Evolutionary conservation across 805 yeast genomes (phyloP).

Genomic region (Metschnikowia baotianmanensis): DNA sequence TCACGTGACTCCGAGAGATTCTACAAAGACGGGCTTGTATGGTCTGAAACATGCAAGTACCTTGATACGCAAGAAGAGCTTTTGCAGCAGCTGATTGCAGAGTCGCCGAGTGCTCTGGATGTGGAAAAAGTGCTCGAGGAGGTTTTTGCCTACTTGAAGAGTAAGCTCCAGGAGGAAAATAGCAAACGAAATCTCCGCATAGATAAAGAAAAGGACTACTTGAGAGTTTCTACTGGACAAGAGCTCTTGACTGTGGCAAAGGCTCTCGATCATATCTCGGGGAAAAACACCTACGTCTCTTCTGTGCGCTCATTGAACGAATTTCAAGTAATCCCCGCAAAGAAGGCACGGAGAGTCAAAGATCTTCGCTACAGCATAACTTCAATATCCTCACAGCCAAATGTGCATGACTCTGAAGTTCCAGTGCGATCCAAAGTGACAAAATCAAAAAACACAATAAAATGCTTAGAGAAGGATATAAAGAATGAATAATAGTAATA

Average conservation of each 20-base stretch:
- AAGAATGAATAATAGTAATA: slow-evolving; percentile 2
- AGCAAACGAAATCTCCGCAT: neutral
- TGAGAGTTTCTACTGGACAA: slow-evolving; percentile 4
- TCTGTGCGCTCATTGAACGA: slow-evolving; percentile 1
- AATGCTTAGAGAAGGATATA: neutral
- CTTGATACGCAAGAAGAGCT: slow-evolving; percentile 28
- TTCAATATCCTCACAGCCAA: slow-evolving; percentile 4
- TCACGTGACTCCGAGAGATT: slow-evolving; percentile 27
- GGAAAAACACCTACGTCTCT: slow-evolving; percentile 1
- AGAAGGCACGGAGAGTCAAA: slow-evolving; percentile 3
- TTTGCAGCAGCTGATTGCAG: slow-evolving; percentile 16
- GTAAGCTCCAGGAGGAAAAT: neutral
- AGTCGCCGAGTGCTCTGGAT: neutral
- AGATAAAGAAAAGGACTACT: slow-evolving; percentile 1
- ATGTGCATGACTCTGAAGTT: neutral
- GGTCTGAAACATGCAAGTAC: slow-evolving; percentile 27
- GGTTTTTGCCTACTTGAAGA: slow-evolving; percentile 1
- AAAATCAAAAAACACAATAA: neutral
- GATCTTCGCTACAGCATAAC: slow-evolving; percentile 10
- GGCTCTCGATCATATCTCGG: slow-evolving; percentile 10
- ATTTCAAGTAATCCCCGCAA: neutral
- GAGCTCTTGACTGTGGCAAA: slow-evolving; percentile 11
- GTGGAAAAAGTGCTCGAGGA: slow-evolving; percentile 3
- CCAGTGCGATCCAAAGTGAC: neutral
- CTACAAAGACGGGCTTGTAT: slow-evolving; percentile 26